These are phyloP conservation scores for Saksenaea oblongispora DNA, from an alignment of 371 early-diverging fungal genomes.

Conservation along the genomic window DNA sequence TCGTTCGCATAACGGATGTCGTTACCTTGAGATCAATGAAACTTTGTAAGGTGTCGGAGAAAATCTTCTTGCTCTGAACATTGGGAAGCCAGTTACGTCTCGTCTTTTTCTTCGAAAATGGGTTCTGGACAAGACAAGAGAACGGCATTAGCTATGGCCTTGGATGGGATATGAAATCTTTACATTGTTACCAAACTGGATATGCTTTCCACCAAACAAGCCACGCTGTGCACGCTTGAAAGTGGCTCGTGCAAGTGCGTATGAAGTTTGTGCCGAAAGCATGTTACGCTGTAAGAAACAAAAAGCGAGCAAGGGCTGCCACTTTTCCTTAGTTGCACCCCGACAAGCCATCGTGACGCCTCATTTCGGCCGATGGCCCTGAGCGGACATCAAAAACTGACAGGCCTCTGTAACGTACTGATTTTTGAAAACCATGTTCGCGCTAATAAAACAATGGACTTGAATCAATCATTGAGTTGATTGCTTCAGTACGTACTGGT, in stretches of 20 bases:
- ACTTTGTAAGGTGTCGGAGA: constrained; percentile 65
- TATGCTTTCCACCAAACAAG: constrained; percentile 68
- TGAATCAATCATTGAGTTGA: too few relatives aligned
- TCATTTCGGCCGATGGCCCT: too few relatives aligned
- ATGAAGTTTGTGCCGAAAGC: constrained; percentile 49
- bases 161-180: not conserved
- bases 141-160: not conserved
- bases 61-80: constrained; percentile 70
- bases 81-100: constrained; percentile 85
- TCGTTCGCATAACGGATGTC: constrained; percentile 73
- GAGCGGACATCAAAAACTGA: too few relatives aligned
- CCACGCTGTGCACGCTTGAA: constrained; percentile 66
- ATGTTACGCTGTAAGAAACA: constrained; percentile 13
- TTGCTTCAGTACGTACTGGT: too few relatives aligned
- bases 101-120: constrained; percentile 79
- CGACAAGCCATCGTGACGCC: too few relatives aligned
- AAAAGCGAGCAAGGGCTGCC: constrained; percentile 2
- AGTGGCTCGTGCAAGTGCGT: constrained; percentile 58
- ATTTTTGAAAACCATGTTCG: too few relatives aligned
- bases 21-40: constrained; percentile 68
- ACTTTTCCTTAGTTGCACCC: too few relatives aligned
- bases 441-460: too few relatives aligned
- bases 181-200: constrained; percentile 83
- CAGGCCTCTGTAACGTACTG: too few relatives aligned
- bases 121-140: constrained; percentile 31